Conservation (phyloP, 441 rosid genomes). For the Brassica balearica region DNA sequence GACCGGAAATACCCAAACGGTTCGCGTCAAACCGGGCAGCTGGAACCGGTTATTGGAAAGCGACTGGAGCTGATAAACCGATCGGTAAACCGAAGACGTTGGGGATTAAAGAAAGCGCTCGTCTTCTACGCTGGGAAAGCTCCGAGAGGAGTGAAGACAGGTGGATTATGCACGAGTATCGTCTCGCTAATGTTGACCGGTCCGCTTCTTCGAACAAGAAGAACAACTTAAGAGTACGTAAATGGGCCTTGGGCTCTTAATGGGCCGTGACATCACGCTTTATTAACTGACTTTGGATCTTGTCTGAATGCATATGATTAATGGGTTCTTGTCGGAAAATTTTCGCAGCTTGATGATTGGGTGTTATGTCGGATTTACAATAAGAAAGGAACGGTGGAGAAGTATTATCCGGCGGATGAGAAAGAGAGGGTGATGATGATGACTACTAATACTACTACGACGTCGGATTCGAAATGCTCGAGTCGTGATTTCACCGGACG, state of each 20-base stretch:
- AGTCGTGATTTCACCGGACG: constrained; percentile 57
- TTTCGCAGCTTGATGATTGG: constrained; percentile 87
- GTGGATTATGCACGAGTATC: constrained; percentile 60
- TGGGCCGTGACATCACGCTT: neutral
- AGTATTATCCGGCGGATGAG: constrained; percentile 43
- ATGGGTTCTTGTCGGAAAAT: neutral
- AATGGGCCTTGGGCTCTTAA: neutral
- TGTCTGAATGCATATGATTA: neutral
- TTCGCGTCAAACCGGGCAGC: constrained; percentile 34
- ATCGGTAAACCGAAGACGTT: constrained; percentile 47
- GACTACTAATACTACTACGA: neutral
- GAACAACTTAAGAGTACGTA: constrained; percentile 65
- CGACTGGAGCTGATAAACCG: constrained; percentile 39
- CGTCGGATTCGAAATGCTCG: constrained; percentile 35
- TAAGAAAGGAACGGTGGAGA: constrained; percentile 81
- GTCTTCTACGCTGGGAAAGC: constrained; percentile 55
- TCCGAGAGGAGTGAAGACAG: constrained; percentile 49
- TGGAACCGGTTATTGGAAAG: constrained; percentile 42
- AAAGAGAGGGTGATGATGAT: constrained; percentile 22
- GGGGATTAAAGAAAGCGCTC: constrained; percentile 54
- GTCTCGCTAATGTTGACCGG: constrained; percentile 64
- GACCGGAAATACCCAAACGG: constrained; percentile 44
- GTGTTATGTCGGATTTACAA: constrained; percentile 83
- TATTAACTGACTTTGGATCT: neutral
- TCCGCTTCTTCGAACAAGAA: constrained; percentile 59